Evolutionary conservation across 495 filamentous ascomycete genomes (phyloP).

Genomic region (Penicillium roqueforti): DNA sequence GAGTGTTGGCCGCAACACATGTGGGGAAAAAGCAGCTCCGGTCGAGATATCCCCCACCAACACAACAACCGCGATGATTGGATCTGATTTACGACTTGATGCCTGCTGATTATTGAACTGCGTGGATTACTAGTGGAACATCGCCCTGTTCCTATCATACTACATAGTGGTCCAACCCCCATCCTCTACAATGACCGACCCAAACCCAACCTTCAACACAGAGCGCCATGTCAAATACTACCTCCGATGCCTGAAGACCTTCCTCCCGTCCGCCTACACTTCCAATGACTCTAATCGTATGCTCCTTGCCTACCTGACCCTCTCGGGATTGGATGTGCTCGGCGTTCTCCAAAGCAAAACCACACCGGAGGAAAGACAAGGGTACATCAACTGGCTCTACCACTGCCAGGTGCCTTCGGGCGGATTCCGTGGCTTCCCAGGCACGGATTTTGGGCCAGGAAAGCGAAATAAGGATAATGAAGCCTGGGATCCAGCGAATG

Average conservation of each 20-base stretch:
- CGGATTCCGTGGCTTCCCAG: constrained; percentile 78
- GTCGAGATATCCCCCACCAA: constrained; percentile 17
- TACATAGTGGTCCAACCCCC: not conserved
- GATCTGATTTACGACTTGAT: constrained; percentile 1
- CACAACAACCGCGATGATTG: not conserved
- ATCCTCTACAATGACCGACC: constrained; percentile 27
- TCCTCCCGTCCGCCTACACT: constrained; percentile 76
- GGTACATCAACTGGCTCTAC: constrained; percentile 68
- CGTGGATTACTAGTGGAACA: not conserved
- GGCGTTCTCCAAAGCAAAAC: constrained; percentile 55
- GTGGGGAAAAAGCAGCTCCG: constrained; percentile 20
- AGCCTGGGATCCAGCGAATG: constrained; percentile 72
- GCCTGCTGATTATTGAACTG: not conserved
- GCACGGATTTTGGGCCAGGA: constrained; percentile 52
- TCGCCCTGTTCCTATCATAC: not conserved
- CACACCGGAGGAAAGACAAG: constrained; percentile 53
- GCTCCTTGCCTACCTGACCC: constrained; percentile 80
- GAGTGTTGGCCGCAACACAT: constrained; percentile 10
- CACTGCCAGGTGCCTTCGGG: constrained; percentile 68
- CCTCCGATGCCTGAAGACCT: constrained; percentile 78
- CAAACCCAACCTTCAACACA: constrained; percentile 52
- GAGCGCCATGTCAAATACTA: constrained; percentile 85
- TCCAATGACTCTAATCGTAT: constrained; percentile 86
- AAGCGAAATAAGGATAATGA: constrained; percentile 45
- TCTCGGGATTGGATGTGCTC: constrained; percentile 78